Percentiles rank a stretch among this genome's conserved stretches.
phyloP scores from a whole-genome alignment of 306 rosid species.

The Dryas drummondii region DNA sequence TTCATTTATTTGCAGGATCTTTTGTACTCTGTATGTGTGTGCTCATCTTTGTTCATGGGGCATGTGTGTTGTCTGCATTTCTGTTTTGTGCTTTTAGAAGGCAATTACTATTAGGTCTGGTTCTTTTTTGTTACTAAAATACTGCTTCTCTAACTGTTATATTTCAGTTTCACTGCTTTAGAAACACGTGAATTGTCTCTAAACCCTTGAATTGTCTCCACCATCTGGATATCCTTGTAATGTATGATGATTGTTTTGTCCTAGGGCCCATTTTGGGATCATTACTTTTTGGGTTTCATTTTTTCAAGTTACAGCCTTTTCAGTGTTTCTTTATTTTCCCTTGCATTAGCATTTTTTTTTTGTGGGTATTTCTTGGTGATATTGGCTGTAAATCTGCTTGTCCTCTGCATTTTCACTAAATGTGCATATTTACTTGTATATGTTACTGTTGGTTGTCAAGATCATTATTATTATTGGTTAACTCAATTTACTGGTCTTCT shows the following conservation, averaged over 20 bases:
- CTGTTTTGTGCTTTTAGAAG: background rate
- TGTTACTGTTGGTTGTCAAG: background rate
- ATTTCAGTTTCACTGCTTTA: background rate
- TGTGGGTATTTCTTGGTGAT: constrained; percentile 4
- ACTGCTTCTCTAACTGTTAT: background rate
- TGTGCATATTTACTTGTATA: background rate
- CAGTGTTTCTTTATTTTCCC: background rate
- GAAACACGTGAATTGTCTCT: background rate
- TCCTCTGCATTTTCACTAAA: constrained; percentile 1
- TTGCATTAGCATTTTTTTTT: background rate
- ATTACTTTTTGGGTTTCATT: background rate
- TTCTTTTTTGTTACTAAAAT: background rate
- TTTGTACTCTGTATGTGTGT: background rate
- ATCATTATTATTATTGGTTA: background rate
- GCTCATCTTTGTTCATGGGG: background rate
- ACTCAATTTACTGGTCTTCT: background rate
- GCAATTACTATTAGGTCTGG: background rate
- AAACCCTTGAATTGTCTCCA: background rate
- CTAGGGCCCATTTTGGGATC: background rate
- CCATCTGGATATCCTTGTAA: background rate
- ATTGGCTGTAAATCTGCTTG: constrained; percentile 16
- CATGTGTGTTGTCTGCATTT: background rate
- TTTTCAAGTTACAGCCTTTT: background rate
- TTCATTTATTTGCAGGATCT: background rate
- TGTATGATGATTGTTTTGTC: constrained; percentile 3